Conservation (phyloP, 2,329 filamentous ascomycete genomes). For the Scedosporium minutisporum region DNA sequence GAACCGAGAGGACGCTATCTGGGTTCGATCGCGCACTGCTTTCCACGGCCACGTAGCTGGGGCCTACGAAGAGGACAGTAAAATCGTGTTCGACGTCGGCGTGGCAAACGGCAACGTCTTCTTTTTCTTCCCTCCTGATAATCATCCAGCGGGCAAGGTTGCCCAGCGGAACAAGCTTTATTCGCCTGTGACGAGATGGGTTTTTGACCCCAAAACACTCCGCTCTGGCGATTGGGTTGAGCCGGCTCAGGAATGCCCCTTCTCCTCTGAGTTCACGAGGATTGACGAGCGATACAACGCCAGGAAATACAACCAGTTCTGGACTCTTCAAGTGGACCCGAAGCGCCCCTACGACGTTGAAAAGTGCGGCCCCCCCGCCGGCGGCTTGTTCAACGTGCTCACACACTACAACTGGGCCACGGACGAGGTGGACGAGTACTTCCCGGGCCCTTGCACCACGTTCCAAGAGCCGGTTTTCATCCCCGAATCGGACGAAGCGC, state of each 20-base stretch:
- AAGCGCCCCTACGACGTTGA: neutral
- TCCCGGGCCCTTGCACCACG: conserved; percentile 19
- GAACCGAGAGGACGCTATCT: conserved; percentile 10
- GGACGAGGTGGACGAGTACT: conserved; percentile 19
- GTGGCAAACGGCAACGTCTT: conserved; percentile 34
- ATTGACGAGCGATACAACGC: neutral
- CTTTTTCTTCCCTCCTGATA: conserved; percentile 32
- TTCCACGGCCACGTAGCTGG: conserved; percentile 38
- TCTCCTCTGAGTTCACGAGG: neutral
- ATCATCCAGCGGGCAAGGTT: conserved; percentile 11
- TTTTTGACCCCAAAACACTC: conserved; percentile 12
- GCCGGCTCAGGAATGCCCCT: conserved; percentile 14
- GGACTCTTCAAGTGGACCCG: neutral
- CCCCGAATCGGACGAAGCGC: conserved; percentile 20
- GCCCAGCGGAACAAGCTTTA: neutral
- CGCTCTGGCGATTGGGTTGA: conserved; percentile 24
- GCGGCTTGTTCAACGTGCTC: conserved; percentile 22
- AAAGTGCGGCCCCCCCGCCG: conserved; percentile 4
- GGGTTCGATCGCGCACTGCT: conserved; percentile 14
- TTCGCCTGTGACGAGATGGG: conserved; percentile 3
- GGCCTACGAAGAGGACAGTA: conserved; percentile 35
- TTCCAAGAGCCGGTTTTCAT: conserved; percentile 36
- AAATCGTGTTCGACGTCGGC: conserved; percentile 36
- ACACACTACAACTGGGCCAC: conserved; percentile 19
- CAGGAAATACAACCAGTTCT: conserved; percentile 2